Evolutionary conservation across 2,329 filamentous ascomycete genomes (phyloP), one percentile per base, ranked within the genome.

Genomic region (Ophiocordyceps camponoti-rufipedis): DNA sequence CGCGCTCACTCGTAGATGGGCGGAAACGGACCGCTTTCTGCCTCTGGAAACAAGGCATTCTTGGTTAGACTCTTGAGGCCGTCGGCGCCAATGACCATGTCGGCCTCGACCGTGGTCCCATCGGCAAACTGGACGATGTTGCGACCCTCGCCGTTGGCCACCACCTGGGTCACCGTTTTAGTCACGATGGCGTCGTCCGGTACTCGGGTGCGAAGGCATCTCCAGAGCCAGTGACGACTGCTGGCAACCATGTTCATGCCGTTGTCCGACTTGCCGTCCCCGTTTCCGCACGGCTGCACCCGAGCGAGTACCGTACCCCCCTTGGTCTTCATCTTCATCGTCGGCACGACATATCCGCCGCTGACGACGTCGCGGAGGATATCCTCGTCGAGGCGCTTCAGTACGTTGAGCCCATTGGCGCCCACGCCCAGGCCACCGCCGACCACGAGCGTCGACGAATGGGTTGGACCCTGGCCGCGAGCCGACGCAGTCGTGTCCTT

Each of bases 21-120:
- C 2, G 52, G 51, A 38, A 51, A 55, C 18, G 44, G 49, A 19
- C 52, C 53, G 9, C 54, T 45, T 11, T 48, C 28, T 0, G 45
- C 45, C 14, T 51, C 54, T 8, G 52, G 49, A 28, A 55, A 55
- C 9, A 56, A 40, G 14, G 54, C 52, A 2, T 38, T 44, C 42
- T 52, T 56, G 8, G 48, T 45, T 8, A 42, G 46, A 39, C 52
- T 52, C 9, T 47, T 49, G 5, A 56, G 42, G 3, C 55, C 55
- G 32, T 56, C 55, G 1, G 55, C 55, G 2, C 55, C 55, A 33
- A 56, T 51, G 8, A 56, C 48, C 10, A 56, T 39, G 38, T 56
- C 54, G 1, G 47, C 55, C 19, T 56, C 52, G 9, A 50, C 44
- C 0, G 51, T 18, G 5, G 50, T 49, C 2, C 48, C 54, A 18